phyloP scores from a whole-genome alignment of 148 eudicot species.

The Spergularia bocconei region DNA sequence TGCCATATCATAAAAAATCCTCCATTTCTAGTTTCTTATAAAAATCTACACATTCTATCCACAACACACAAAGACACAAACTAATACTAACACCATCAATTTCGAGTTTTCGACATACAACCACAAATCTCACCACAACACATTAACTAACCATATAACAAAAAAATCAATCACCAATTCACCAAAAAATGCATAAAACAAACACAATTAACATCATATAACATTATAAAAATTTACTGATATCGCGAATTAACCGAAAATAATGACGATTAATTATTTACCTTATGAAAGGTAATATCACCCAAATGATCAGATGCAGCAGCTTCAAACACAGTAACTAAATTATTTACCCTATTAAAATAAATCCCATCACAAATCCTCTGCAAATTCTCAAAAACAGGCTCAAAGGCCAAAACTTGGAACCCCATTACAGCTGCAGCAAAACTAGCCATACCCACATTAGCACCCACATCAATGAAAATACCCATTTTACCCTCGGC shows the following conservation, averaged over 20 bases:
- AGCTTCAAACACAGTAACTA: slow-evolving; percentile 82
- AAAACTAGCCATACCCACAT: slow-evolving; percentile 96
- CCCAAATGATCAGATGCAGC: slow-evolving; percentile 83
- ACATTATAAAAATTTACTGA: too few species aligned
- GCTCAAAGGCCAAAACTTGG: slow-evolving; percentile 81
- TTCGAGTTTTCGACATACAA: neutral
- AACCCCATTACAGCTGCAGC: slow-evolving; percentile 96
- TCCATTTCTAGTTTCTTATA: neutral
- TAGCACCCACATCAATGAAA: slow-evolving; percentile 89
- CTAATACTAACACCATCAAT: neutral
- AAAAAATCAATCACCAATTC: neutral
- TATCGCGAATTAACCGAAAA: neutral
- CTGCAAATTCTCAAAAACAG: slow-evolving; percentile 94
- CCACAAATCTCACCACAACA: neutral
- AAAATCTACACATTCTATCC: neutral
- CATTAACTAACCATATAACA: neutral
- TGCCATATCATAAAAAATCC: too few species aligned
- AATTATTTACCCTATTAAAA: slow-evolving; percentile 67
- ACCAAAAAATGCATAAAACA: neutral
- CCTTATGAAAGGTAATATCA: slow-evolving; percentile 89
- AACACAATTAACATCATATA: neutral
- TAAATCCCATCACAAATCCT: slow-evolving; percentile 92
- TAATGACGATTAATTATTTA: slow-evolving; percentile 2
- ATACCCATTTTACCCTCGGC: slow-evolving; percentile 49
- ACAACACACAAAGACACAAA: neutral